Conservation (phyloP, 768 basidiomycete genomes). For the Dendrothele bispora region DNA sequence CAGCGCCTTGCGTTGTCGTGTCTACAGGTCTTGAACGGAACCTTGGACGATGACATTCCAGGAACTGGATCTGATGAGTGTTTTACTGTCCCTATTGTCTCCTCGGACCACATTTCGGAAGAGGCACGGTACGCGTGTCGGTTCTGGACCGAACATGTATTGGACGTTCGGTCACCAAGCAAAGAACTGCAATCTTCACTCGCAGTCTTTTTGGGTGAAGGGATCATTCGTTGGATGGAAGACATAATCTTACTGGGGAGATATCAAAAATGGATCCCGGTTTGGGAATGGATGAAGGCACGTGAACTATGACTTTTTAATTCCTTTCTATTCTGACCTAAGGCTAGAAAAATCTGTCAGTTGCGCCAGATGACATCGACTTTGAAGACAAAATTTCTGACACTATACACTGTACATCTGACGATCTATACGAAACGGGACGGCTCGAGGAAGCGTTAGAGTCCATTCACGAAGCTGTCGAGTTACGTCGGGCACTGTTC, state of each 20-base stretch:
- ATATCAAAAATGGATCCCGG: not conserved
- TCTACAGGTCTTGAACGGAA: not conserved
- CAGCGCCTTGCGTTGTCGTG: not conserved
- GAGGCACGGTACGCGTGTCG: not conserved
- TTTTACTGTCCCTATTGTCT: not conserved
- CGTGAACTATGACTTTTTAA: no score
- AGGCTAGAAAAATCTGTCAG: no score
- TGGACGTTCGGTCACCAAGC: no score
- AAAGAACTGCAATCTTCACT: no score
- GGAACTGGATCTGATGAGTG: not conserved
- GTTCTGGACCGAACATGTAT: not conserved
- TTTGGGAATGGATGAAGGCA: not conserved
- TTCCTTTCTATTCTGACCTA: no score
- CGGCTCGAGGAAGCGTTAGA: not conserved
- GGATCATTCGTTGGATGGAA: not conserved
- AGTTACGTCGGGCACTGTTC: not conserved
- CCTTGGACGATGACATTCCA: not conserved
- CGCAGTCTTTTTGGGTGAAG: no score
- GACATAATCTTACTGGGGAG: not conserved
- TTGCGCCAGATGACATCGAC: not conserved
- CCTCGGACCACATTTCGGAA: not conserved
- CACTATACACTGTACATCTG: not conserved
- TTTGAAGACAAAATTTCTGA: not conserved
- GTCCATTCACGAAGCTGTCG: not conserved
- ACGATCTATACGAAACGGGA: not conserved